A percentile compares a stretch with the other conserved stretches of the same genome.
Evolutionary conservation across 352 stramenopile species (phyloP).

Genomic region (Pythium rishiriense): DNA sequence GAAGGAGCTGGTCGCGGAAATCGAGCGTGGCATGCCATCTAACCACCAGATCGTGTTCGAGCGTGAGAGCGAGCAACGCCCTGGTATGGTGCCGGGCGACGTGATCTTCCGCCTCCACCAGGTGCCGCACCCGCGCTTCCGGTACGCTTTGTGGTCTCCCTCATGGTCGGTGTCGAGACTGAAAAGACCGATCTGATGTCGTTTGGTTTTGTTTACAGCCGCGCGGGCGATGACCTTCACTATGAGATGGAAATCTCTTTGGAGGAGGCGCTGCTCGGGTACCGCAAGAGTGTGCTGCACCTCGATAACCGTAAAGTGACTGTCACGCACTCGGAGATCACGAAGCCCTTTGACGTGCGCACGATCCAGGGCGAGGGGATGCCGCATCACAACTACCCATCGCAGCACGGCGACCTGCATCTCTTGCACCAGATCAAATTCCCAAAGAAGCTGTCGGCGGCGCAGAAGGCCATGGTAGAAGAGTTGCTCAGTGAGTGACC

Average conservation of each 20-base stretch:
- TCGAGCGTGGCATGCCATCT: slow-evolving; percentile 83
- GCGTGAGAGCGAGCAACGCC: slow-evolving; percentile 79
- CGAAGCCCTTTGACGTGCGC: slow-evolving; percentile 92
- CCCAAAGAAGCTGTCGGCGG: slow-evolving; percentile 80
- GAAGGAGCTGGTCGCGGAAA: slow-evolving; percentile 75
- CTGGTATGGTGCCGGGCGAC: slow-evolving; percentile 90
- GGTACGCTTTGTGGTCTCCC: slow-evolving; percentile 33
- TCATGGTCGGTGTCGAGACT: background rate
- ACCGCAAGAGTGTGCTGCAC: slow-evolving; percentile 91
- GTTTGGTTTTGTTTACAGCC: slow-evolving; percentile 37
- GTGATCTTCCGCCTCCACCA: slow-evolving; percentile 96
- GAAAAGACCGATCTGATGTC: too few species aligned
- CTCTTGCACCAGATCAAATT: slow-evolving; percentile 96
- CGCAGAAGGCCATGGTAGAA: slow-evolving; percentile 88
- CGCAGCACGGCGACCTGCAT: slow-evolving; percentile 92
- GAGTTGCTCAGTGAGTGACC: slow-evolving; percentile 21
- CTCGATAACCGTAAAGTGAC: slow-evolving; percentile 93
- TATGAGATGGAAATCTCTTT: slow-evolving; percentile 95
- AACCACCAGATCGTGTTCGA: slow-evolving; percentile 87
- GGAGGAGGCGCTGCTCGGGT: slow-evolving; percentile 95
- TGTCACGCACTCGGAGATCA: slow-evolving; percentile 85
- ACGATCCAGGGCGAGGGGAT: slow-evolving; percentile 94
- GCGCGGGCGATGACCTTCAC: slow-evolving; percentile 94
- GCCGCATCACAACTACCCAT: slow-evolving; percentile 91
- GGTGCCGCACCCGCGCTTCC: slow-evolving; percentile 85